phyloP scores from a whole-genome alignment of 495 filamentous ascomycete species.

The Tetracladium setigerum region DNA sequence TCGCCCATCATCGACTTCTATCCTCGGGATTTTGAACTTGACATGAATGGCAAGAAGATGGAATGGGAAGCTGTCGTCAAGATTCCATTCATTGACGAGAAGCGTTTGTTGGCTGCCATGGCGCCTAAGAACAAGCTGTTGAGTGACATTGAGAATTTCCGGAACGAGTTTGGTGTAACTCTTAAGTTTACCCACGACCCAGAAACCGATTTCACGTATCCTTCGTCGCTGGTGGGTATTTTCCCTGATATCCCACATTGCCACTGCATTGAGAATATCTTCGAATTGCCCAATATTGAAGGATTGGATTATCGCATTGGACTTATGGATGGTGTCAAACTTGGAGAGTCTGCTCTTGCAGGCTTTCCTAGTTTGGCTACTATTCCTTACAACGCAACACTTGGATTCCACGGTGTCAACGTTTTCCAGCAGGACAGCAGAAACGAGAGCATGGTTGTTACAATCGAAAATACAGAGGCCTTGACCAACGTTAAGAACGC shows the following conservation, averaged over 20 bases:
- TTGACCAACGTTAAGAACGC: constrained; percentile 64
- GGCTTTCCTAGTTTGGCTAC: constrained; percentile 88
- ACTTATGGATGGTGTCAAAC: constrained; percentile 76
- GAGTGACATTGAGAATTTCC: constrained; percentile 61
- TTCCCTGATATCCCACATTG: constrained; percentile 87
- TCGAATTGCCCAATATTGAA: constrained; percentile 87
- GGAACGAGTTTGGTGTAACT: constrained; percentile 87
- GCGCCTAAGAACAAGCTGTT: constrained; percentile 71
- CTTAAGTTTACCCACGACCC: constrained; percentile 87
- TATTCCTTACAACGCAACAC: constrained; percentile 66
- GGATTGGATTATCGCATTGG: constrained; percentile 82
- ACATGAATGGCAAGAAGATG: constrained; percentile 99
- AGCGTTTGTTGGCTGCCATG: constrained; percentile 76
- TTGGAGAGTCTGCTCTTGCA: constrained; percentile 74
- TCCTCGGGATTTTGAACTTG: constrained; percentile 91
- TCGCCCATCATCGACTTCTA: constrained; percentile 99
- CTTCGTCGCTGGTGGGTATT: constrained; percentile 77
- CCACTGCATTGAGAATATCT: constrained; percentile 89
- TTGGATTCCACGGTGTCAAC: constrained; percentile 86
- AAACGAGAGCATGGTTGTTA: constrained; percentile 94
- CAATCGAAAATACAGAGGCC: constrained; percentile 63
- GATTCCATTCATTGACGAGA: constrained; percentile 97
- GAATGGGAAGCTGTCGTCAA: constrained; percentile 99
- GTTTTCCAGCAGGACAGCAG: constrained; percentile 97
- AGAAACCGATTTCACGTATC: constrained; percentile 69